These are phyloP conservation scores for Brachypodium distachyon DNA, from an alignment of 202 grass and related monocot species.

Conservation along the genomic window DNA sequence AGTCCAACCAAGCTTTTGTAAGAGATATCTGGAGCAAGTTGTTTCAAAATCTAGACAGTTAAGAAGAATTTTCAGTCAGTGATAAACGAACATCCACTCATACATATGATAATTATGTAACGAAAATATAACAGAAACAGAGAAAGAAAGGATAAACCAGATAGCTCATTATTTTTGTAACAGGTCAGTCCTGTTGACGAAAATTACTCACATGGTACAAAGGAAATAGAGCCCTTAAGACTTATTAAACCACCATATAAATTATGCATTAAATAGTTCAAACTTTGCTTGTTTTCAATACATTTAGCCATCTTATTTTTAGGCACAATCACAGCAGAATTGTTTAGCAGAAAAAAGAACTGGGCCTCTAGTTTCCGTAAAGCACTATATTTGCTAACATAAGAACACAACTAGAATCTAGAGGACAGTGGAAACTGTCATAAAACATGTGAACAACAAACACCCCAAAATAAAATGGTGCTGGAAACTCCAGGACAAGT, in stretches of 20 bases:
- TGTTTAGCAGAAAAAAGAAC: neutral
- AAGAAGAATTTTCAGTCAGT: slow-evolving; percentile 14
- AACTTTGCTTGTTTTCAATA: neutral
- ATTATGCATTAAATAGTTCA: neutral
- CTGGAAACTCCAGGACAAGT: neutral
- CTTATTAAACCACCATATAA: no score
- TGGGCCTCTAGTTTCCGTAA: neutral
- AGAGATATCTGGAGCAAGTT: slow-evolving; percentile 71
- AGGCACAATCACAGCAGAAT: neutral
- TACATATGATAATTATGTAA: neutral
- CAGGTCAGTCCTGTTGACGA: neutral
- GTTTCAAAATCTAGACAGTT: slow-evolving; percentile 76
- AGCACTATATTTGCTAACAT: no score
- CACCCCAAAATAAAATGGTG: neutral
- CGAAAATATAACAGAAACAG: no score
- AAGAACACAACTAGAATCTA: no score
- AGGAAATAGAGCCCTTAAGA: neutral
- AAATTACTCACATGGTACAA: neutral
- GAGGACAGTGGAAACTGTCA: neutral
- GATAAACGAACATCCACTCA: neutral
- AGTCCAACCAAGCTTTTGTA: slow-evolving; percentile 84
- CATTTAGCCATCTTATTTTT: neutral
- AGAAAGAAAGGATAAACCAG: no score
- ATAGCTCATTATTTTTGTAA: neutral
- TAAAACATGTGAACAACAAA: neutral